Base-by-base conservation (phyloP, 495 filamentous ascomycete genomes). In the Neurospora sublineolata region DNA sequence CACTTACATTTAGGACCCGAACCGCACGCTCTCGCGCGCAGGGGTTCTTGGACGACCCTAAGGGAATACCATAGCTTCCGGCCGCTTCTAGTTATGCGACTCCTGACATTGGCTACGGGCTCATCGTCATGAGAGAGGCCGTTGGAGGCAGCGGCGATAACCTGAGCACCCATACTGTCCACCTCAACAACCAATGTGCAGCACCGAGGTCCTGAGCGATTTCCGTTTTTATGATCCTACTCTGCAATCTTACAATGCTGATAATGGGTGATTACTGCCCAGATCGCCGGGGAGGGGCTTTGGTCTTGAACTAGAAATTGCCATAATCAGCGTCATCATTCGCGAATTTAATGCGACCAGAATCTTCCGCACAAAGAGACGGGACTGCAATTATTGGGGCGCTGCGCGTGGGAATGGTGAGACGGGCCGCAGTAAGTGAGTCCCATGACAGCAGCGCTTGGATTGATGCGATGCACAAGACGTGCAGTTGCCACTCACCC, bases 21-120 rank as follows among this genome's bases (percentile, higher is more conserved):
- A 76, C 95, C 95, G 79, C 95, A 99, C 36, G 95, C 95, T 86
- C 95, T 86, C n/a, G 95, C 95, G 72, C 94, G 91, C 82, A 96
- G 90, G 1, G 95, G 95, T 77, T 98, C 94, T 81, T 99, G 95
- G 77, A 97, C 91, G 67, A 99, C 93, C 73, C 85, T 89, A 82
- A 97, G 79, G 75, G 86, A 85, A 78, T 99, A 99, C 71, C 89
- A 93, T 72, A 98, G 84, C 70, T 87, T 88, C 76, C 90, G 90
- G 69, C 93, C 93, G 73, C 94, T 89, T 73, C 88, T 91, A 38
- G 94, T 96, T 37, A 88, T 81, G 44, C 94, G 88, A 69, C 12
- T 9, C 14, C 85, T 69, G 38, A 75, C 72, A 40, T 76, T 70
- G 30, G 72, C 67, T 7, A 70, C 42, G 20, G 71, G 73, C 60